A percentile compares a stretch with the other conserved stretches of the same genome.
Evolutionary conservation across 768 basidiomycete genomes (phyloP).

Genomic region (Russula brevipes): DNA sequence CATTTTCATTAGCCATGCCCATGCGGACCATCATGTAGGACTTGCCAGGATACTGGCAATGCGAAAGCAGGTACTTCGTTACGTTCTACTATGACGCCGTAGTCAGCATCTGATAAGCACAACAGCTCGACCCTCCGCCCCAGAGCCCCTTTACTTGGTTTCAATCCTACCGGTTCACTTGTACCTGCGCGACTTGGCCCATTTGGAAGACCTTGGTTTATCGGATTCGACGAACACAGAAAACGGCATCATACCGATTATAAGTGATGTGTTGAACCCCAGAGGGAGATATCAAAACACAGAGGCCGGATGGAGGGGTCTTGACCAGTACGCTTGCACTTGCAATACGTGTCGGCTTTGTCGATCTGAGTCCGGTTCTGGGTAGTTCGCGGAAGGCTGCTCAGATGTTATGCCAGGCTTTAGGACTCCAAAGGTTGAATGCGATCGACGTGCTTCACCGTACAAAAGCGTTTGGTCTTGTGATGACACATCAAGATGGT

Average conservation of each 20-base stretch:
- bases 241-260: conserved; percentile 47
- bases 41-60: conserved; percentile 66
- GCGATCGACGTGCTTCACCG: conserved; percentile 24
- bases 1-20: conserved; percentile 85
- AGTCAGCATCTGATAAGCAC: conserved; percentile 3
- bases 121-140: conserved; percentile 60
- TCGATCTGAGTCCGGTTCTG: neutral
- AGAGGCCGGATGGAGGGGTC: conserved; percentile 3
- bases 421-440: conserved; percentile 15
- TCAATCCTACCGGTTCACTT: conserved; percentile 49
- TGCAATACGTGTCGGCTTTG: neutral
- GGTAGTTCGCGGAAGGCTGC: conserved; percentile 20
- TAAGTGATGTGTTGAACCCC: conserved; percentile 27
- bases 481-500: conserved; percentile 21
- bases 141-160: conserved; percentile 66
- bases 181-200: conserved; percentile 67
- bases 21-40: conserved; percentile 91
- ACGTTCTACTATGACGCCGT: neutral
- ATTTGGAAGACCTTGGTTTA: conserved; percentile 69
- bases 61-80: conserved; percentile 53
- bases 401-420: conserved; percentile 20
- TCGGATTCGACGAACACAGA: conserved; percentile 36
- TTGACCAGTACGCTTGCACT: conserved; percentile 9
- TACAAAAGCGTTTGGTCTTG: conserved; percentile 21
- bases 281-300: neutral